These are phyloP conservation scores for Coffea humblotiana DNA, from an alignment of 305 asterid genomes.

Conservation along the genomic window DNA sequence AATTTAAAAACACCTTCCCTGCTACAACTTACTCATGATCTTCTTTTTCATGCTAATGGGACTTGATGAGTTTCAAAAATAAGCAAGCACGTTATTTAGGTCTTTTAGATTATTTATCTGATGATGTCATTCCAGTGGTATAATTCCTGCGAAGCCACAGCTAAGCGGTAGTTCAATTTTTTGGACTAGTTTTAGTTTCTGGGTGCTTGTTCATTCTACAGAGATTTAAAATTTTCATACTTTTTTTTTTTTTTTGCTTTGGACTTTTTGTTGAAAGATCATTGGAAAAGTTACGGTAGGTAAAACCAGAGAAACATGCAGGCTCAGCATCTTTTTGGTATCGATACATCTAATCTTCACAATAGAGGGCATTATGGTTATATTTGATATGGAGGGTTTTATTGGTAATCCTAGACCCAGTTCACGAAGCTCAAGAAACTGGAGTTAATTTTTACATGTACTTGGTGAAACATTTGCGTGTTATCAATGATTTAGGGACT, in stretches of 20 bases:
- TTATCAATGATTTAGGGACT: neutral
- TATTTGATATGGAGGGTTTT: neutral
- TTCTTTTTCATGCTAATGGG: neutral
- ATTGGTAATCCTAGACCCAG: neutral
- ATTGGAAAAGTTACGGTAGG: neutral
- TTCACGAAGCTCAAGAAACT: neutral
- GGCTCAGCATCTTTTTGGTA: neutral
- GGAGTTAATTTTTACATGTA: neutral
- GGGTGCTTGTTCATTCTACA: neutral
- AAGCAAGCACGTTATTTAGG: neutral
- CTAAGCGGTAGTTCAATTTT: neutral
- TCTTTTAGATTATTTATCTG: neutral
- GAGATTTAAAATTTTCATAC: neutral
- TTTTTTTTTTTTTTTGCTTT: neutral
- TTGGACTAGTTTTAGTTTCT: neutral
- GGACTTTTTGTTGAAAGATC: neutral
- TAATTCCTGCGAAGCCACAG: neutral
- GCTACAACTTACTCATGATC: neutral
- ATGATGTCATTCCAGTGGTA: neutral
- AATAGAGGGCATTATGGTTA: neutral
- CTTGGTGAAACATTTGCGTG: neutral
- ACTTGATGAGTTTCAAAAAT: neutral
- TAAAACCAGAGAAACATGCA: neutral
- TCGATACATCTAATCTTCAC: neutral
- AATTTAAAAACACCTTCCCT: conserved; percentile 11